Evolutionary conservation across 495 filamentous ascomycete genomes (phyloP), one percentile per base, ranked within the genome.

Genomic region (Penicillium turbatum): DNA sequence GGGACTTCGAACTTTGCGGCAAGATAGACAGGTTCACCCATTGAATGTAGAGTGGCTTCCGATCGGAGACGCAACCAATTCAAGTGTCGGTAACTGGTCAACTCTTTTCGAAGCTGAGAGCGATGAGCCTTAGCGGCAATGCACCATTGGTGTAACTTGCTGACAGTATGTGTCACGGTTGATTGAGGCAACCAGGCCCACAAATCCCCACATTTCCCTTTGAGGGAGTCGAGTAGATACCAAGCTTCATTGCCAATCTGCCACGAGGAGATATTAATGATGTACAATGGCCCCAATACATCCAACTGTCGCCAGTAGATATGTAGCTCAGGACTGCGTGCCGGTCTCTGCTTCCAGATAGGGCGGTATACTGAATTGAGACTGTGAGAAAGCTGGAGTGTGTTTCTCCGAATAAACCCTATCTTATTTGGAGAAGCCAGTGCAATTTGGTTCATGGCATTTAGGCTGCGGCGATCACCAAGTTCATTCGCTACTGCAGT

Each of bases 231-330:
- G 9, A 40, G 30, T 26, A 69, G 47, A 29, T 59, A 57, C 34
- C 36, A 26, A 5, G 48, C n/a, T 21, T 69, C 66, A 21, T 36
- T 24, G 8, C 21, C 13, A 13, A 67, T 15, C 11, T 11, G 9
- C 24, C 15, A 34, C 6, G 6, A 3, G 13, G 29, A 13, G 4
- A 51, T 5, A 3, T 45, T 15, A 0, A 52, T 30, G 11, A 64
- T 19, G 0, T 56, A 30, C 12, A 72, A 63, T 13, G 63, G 60
- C 12, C 64, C 60, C 19, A 63, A 53, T 29, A 66, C 56, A 60
- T 72, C 67, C 9, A 72, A 57, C 36, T 70, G 67, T 12, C 59
- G 64, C 65, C 62, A 69, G 48, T 59, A 48, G 17, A 57, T 61
- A 56, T 61, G 29, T 10, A 60, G 19, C 27, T 57, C 16, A 12